Evolutionary conservation across 2,329 filamentous ascomycete genomes (phyloP), one percentile per base, ranked within the genome.

Genomic region (Ophiosphaerella herpotricha): DNA sequence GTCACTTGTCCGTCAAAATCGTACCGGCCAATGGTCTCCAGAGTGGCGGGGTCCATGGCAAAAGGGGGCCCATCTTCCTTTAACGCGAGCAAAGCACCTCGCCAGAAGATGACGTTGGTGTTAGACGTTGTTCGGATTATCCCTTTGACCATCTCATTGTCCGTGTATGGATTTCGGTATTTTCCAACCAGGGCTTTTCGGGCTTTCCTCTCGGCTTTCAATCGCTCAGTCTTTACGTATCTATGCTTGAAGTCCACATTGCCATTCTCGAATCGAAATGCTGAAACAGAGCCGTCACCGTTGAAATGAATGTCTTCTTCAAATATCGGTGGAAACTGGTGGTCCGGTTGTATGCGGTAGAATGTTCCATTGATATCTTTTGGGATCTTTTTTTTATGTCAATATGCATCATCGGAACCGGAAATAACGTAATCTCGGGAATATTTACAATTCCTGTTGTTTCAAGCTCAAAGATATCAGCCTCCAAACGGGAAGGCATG

Each of bases 101-200:
- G 72, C 78, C 81, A 85, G 58, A 80, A 83, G 1, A 81, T 72
- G n/a, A 85, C 71, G 48, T 86, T 85, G 1, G 83, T 85, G 55
- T 86, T 85, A 3, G 79, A 77, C 0, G 81, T 81, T 0, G 81
- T 84, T 18, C 82, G 72, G 35, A 85, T 80, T 5, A 83, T 77
- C 1, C 80, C 80, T 42, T 77, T 77, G 5, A 84, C 81, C 52
- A 75, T 77, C 64, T 82, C 80, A 43, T 79, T 79, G 60, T 83
- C 80, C 7, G 81, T 84, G 54, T 76, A 83, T 0, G 80, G 80
- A 59, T 85, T 85, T 14, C 82, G 73, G 54, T 85, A 85, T 36
- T 77, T 73, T 0, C 82, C 82, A 44, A 85, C 82, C 12, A 85
- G 62, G 1, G 69, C 63, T 32, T 63, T 70, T 12, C 70, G 47